Evolutionary conservation across 2,329 filamentous ascomycete species (phyloP).

Genomic region (Lachnellula subtilissima): DNA sequence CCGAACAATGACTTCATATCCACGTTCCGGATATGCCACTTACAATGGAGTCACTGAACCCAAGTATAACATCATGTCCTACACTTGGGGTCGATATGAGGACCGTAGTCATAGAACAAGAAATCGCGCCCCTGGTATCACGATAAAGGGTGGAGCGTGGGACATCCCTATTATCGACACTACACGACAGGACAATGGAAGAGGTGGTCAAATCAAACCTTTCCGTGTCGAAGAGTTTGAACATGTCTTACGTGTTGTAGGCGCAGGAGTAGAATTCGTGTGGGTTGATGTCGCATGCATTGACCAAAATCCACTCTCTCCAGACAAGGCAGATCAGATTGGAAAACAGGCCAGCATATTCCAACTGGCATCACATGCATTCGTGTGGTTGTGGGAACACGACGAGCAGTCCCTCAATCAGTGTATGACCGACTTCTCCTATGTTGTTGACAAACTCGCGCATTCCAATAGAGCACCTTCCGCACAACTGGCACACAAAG

Average conservation of each 20-base stretch:
- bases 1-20: background rate
- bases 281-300: background rate
- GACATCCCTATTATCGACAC: background rate
- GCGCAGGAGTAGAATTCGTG: background rate
- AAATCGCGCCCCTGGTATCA: too few relatives aligned
- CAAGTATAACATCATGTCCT: background rate
- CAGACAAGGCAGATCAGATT: background rate
- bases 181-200: background rate
- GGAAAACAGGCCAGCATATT: background rate
- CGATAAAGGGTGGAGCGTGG: background rate
- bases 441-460: too few relatives aligned
- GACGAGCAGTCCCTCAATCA: too few relatives aligned
- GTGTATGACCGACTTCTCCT: too few relatives aligned
- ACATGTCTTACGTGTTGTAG: too few relatives aligned
- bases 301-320: background rate
- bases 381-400: background rate
- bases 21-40: background rate
- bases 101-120: too few relatives aligned
- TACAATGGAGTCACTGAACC: background rate
- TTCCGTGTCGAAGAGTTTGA: too few relatives aligned
- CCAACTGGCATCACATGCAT: background rate
- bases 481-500: too few relatives aligned
- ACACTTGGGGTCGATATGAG: background rate
- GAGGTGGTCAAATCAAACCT: too few relatives aligned
- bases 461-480: too few relatives aligned